Percentiles rank a stretch among this genome's conserved stretches.
Evolutionary conservation across 140 eudicot species (phyloP).

Genomic region (Erigeron philadelphicus): DNA sequence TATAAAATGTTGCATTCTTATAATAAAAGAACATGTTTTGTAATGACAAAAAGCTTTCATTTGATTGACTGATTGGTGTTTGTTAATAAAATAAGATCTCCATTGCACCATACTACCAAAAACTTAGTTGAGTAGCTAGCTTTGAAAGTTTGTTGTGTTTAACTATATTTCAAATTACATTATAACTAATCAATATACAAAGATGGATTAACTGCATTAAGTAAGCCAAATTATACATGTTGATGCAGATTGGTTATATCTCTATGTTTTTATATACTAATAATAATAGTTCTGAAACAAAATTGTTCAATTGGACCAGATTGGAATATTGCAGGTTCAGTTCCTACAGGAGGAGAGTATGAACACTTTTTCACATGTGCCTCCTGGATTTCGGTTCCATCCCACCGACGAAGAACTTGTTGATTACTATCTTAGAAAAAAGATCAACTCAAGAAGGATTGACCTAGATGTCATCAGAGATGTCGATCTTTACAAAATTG

Average conservation of each 20-base stretch:
- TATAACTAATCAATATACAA: neutral
- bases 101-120: neutral
- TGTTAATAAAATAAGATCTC: neutral
- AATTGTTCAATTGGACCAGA: neutral
- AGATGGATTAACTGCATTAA: neutral
- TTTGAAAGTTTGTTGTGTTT: neutral
- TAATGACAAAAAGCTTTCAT: neutral
- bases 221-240: neutral
- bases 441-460: constrained; percentile 60
- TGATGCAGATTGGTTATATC: neutral
- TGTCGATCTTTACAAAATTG: constrained; percentile 80
- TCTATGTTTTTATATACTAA: neutral
- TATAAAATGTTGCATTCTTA: neutral
- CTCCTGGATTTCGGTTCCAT: constrained; percentile 93
- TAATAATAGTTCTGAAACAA: constrained; percentile 12
- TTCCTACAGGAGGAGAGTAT: constrained; percentile 25
- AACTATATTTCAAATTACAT: neutral
- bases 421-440: constrained; percentile 76
- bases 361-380: constrained; percentile 70
- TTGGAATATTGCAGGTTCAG: constrained; percentile 34
- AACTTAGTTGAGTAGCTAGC: neutral
- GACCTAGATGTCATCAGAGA: constrained; percentile 84
- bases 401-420: constrained; percentile 96
- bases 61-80: neutral
- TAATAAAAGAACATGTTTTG: neutral